phyloP scores from a whole-genome alignment of 106 monocot genomes.

The Dactylorhiza incarnata region DNA sequence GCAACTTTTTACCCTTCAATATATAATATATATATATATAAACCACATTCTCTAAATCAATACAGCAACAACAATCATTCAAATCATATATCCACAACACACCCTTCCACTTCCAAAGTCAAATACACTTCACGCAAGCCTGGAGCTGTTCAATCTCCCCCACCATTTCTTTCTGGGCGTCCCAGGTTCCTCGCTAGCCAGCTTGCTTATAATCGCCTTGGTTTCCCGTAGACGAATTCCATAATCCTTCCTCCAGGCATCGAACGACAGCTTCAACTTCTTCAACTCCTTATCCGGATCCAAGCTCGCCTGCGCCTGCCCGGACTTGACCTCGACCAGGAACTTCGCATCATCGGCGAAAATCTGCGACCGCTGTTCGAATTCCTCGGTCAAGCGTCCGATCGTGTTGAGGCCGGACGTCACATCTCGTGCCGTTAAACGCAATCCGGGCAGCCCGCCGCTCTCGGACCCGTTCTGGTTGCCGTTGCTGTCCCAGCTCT shows the following conservation, averaged over 20 bases:
- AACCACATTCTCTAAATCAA: too few relatives aligned
- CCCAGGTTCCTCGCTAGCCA: conserved; percentile 24
- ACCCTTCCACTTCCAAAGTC: background rate
- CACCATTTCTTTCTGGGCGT: conserved; percentile 57
- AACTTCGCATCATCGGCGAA: conserved; percentile 75
- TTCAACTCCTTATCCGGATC: conserved; percentile 75
- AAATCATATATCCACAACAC: too few relatives aligned
- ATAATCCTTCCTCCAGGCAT: conserved; percentile 85
- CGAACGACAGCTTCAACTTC: conserved; percentile 68
- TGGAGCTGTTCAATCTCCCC: conserved; percentile 52
- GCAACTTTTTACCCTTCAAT: too few relatives aligned
- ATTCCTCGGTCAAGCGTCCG: conserved; percentile 59
- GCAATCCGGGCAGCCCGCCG: conserved; percentile 11
- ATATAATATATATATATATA: too few relatives aligned
- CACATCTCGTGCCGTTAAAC: conserved; percentile 23
- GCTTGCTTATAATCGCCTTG: conserved; percentile 37
- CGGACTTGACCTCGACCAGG: conserved; percentile 87
- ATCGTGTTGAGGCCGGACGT: conserved; percentile 41
- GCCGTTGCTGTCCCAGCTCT: conserved; percentile 18
- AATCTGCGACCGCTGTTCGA: conserved; percentile 59
- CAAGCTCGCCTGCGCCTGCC: conserved; percentile 66
- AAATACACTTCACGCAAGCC: conserved; percentile 14
- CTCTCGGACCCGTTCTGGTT: background rate
- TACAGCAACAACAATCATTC: too few relatives aligned
- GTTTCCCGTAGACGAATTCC: conserved; percentile 46